A percentile compares a stretch with the other conserved stretches of the same genome.
Evolutionary conservation across 2,329 filamentous ascomycete species (phyloP).

Genomic region (Fusarium sp.): DNA sequence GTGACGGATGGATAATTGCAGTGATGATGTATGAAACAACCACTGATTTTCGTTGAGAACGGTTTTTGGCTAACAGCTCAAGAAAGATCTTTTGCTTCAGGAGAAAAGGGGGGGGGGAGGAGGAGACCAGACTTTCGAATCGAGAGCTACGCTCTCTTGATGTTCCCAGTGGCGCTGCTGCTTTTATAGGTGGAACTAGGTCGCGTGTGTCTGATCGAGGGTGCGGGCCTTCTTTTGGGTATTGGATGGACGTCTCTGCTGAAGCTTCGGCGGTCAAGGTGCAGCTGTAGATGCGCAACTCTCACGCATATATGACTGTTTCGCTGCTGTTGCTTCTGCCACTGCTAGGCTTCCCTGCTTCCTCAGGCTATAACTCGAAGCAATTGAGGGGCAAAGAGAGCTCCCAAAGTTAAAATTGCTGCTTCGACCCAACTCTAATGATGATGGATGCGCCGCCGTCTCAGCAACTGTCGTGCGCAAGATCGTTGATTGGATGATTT

Average conservation of each 20-base stretch:
- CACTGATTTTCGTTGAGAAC: not conserved
- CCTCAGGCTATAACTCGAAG: not conserved
- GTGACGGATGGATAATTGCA: not conserved
- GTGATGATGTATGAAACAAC: not conserved
- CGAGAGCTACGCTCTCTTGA: not conserved
- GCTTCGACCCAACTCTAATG: constrained; percentile 6
- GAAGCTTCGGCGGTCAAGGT: constrained; percentile 7
- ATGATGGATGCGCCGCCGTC: constrained; percentile 2
- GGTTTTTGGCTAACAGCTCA: not conserved
- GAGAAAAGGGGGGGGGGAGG: not conserved
- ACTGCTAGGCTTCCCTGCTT: not conserved
- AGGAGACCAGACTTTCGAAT: not conserved
- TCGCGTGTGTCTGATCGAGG: not conserved
- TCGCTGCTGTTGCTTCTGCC: not conserved
- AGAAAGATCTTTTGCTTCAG: not conserved
- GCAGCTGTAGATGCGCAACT: constrained; percentile 2
- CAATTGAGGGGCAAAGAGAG: not conserved
- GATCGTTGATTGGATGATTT: constrained; percentile 1
- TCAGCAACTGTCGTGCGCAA: constrained; percentile 1
- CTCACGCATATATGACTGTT: constrained; percentile 16
- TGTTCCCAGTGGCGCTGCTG: not conserved
- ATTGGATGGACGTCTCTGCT: constrained; percentile 2
- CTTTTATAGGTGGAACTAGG: constrained; percentile 2
- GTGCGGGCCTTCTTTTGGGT: not conserved
- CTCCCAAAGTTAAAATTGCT: not conserved